Evolutionary conservation across 2,329 filamentous ascomycete species (phyloP).

Genomic region (Verticillium tricorpus): DNA sequence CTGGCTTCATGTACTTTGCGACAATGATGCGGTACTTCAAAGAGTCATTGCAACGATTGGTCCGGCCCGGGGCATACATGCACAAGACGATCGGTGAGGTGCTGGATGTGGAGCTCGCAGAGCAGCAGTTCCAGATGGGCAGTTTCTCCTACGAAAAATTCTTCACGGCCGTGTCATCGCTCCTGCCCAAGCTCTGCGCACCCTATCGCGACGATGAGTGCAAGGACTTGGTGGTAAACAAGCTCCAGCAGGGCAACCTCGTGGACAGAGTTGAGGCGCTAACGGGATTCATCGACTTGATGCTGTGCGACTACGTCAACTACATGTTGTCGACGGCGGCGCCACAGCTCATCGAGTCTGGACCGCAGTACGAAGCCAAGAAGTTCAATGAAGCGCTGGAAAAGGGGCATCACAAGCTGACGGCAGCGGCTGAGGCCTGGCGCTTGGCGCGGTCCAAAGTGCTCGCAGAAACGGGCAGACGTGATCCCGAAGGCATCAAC

Average conservation of each 20-base stretch:
- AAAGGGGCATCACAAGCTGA: conserved; percentile 47
- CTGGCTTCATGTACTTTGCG: conserved; percentile 63
- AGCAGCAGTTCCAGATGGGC: conserved; percentile 63
- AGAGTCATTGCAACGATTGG: conserved; percentile 66
- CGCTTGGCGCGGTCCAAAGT: conserved; percentile 59
- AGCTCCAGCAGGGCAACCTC: conserved; percentile 56
- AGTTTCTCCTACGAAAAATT: conserved; percentile 79
- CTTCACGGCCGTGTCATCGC: conserved; percentile 68
- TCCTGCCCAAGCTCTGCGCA: conserved; percentile 76
- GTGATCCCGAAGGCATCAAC: conserved; percentile 65
- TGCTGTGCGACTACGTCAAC: conserved; percentile 79
- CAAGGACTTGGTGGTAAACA: conserved; percentile 60
- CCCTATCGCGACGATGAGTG: conserved; percentile 76
- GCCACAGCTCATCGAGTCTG: conserved; percentile 66
- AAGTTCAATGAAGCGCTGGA: conserved; percentile 64
- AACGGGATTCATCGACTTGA: conserved; percentile 69
- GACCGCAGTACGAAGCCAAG: conserved; percentile 69
- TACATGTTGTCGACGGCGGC: conserved; percentile 70
- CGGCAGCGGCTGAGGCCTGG: conserved; percentile 63
- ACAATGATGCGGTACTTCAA: conserved; percentile 67
- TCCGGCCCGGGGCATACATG: conserved; percentile 69
- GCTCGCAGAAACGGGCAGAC: conserved; percentile 58
- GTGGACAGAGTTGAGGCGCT: conserved; percentile 74
- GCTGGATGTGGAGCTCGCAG: conserved; percentile 67
- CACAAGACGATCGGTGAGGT: conserved; percentile 71